Conservation (phyloP, 805 yeast species). For the Cyberlindnera japonica region DNA sequence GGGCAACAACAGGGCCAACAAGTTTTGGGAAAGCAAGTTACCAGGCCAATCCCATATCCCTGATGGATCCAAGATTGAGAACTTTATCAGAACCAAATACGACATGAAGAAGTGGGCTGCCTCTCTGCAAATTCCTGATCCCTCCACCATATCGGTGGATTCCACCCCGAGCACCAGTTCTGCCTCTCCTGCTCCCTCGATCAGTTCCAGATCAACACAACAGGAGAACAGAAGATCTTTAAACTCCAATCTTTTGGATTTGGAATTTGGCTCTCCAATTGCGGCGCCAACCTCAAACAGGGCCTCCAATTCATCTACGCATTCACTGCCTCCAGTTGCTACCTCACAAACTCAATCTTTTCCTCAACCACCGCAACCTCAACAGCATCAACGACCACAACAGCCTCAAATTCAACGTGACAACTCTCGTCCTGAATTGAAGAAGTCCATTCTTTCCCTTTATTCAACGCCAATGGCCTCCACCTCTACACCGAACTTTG, state of each 20-base stretch:
- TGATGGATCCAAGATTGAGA: slow-evolving; percentile 79
- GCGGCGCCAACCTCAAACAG: slow-evolving; percentile 14
- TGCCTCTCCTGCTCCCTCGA: slow-evolving; percentile 5
- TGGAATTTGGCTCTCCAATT: slow-evolving; percentile 30
- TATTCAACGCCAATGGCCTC: slow-evolving; percentile 56
- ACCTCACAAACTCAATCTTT: no score
- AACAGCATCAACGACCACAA: slow-evolving; percentile 14
- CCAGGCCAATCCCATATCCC: slow-evolving; percentile 67
- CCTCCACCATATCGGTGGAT: slow-evolving; percentile 27
- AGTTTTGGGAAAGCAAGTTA: slow-evolving; percentile 78
- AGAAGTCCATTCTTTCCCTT: slow-evolving; percentile 85
- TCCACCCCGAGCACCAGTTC: slow-evolving; percentile 8
- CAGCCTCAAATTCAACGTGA: slow-evolving; percentile 18
- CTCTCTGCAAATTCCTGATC: slow-evolving; percentile 56
- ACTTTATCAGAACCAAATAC: slow-evolving; percentile 88
- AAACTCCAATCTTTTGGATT: slow-evolving; percentile 25
- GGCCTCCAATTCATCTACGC: slow-evolving; percentile 3
- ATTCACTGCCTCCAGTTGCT: slow-evolving; percentile 12
- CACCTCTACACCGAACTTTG: slow-evolving; percentile 24
- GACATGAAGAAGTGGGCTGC: slow-evolving; percentile 85
- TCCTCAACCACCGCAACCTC: slow-evolving; percentile 9
- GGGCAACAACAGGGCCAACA: slow-evolving; percentile 81
- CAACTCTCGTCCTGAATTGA: slow-evolving; percentile 71
- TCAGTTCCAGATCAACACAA: slow-evolving; percentile 11
- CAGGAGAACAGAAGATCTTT: slow-evolving; percentile 18